phyloP scores from a whole-genome alignment of 2,329 filamentous ascomycete species.

The Fusarium sp. region DNA sequence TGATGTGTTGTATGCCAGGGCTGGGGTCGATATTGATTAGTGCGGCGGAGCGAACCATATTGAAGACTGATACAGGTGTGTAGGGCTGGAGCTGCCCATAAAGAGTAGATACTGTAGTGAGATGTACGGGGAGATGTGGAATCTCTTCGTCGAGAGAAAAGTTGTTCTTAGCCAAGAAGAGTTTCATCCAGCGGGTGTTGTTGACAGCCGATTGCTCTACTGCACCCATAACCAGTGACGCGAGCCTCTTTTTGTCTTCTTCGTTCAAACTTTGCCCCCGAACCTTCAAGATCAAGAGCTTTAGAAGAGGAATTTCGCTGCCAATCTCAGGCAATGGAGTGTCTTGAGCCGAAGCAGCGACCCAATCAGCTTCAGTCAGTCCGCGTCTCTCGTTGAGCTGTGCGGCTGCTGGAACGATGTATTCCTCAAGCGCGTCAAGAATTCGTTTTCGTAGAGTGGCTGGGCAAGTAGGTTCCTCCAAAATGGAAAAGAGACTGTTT shows the following conservation, averaged over 20 bases:
- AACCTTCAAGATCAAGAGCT: conserved; percentile 5
- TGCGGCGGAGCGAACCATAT: conserved; percentile 27
- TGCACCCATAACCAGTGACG: conserved; percentile 39
- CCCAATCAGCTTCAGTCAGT: conserved; percentile 48
- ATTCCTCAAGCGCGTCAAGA: conserved; percentile 42
- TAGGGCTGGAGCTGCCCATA: conserved; percentile 24
- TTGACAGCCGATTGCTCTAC: conserved; percentile 46
- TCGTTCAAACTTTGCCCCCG: background rate
- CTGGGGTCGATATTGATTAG: conserved; percentile 43
- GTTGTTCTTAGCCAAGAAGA: conserved; percentile 49
- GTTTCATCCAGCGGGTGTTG: conserved; percentile 48
- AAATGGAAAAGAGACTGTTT: conserved; percentile 44
- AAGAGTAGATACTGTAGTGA: conserved; percentile 12
- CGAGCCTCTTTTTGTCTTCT: conserved; percentile 28
- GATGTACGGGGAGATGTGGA: conserved; percentile 41
- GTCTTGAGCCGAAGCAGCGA: background rate
- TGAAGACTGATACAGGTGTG: conserved; percentile 34
- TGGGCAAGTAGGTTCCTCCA: conserved; percentile 28
- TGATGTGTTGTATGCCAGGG: conserved; percentile 39
- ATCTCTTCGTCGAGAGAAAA: conserved; percentile 43
- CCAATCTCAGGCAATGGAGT: conserved; percentile 19
- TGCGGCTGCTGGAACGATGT: conserved; percentile 46
- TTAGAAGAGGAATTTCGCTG: conserved; percentile 17
- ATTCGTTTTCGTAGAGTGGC: conserved; percentile 34
- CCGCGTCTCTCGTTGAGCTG: conserved; percentile 48